These are phyloP conservation scores for Excoecaria agallocha DNA, from an alignment of 345 rosid species.

Conservation along the genomic window DNA sequence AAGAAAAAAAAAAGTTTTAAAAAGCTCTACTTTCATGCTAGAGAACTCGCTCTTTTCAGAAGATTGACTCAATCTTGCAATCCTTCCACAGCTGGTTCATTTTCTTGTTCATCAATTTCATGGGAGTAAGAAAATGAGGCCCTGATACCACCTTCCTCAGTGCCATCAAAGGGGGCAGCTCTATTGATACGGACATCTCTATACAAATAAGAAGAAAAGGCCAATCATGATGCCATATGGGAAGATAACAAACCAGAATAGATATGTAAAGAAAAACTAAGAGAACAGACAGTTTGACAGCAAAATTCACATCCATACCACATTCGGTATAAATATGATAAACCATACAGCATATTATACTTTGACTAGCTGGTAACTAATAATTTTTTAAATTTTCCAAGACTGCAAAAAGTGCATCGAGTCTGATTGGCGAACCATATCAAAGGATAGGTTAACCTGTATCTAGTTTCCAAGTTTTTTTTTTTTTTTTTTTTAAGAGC, in stretches of 20 bases:
- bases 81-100: constrained; percentile 88
- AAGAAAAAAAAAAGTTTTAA: no score
- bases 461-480: neutral
- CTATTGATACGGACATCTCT: constrained; percentile 75
- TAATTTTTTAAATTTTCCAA: neutral
- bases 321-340: neutral
- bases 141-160: constrained; percentile 95
- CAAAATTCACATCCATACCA: neutral
- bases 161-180: constrained; percentile 79
- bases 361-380: neutral
- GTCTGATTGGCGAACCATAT: neutral
- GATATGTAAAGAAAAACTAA: neutral
- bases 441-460: neutral
- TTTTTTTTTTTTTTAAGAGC: neutral
- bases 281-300: neutral
- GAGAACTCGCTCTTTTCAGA: constrained; percentile 70
- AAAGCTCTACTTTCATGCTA: neutral
- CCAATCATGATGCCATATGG: neutral
- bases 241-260: neutral
- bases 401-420: no score
- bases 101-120: constrained; percentile 90
- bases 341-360: neutral
- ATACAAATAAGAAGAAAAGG: constrained; percentile 3
- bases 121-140: constrained; percentile 76
- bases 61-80: constrained; percentile 85